Percentiles rank a stretch among this genome's conserved stretches.
Conservation (phyloP, 768 basidiomycete species). For the Mycena crocata region DNA sequence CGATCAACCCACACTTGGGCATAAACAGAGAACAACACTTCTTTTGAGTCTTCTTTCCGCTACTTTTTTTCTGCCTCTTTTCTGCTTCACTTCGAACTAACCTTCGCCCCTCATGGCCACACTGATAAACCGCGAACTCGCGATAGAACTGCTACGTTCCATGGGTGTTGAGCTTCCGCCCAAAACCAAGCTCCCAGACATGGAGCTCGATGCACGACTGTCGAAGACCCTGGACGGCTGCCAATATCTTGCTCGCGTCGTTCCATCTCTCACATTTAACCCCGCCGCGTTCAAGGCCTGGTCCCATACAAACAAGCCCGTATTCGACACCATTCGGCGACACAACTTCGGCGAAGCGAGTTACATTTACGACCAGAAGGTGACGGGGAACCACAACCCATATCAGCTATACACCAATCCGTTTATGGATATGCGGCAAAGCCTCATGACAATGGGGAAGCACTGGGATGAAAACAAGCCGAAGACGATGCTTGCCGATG, state of each 20-base stretch:
- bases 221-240: constrained; percentile 26
- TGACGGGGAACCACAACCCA: constrained; percentile 6
- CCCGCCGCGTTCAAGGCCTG: constrained; percentile 16
- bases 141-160: background rate
- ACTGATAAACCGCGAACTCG: too few species aligned
- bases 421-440: constrained; percentile 25
- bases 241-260: constrained; percentile 28
- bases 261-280: constrained; percentile 14
- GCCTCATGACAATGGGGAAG: constrained; percentile 20
- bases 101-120: too few species aligned
- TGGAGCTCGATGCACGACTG: constrained; percentile 28
- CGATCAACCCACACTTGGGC: too few species aligned
- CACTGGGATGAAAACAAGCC: background rate
- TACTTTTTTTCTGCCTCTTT: too few species aligned
- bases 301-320: constrained; percentile 10
- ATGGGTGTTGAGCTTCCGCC: constrained; percentile 23
- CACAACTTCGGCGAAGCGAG: constrained; percentile 21
- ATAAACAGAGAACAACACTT: too few species aligned
- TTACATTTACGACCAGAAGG: background rate
- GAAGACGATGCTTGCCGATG: constrained; percentile 8
- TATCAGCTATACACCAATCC: constrained; percentile 20
- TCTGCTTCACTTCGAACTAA: too few species aligned
- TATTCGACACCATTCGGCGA: constrained; percentile 9
- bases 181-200: constrained; percentile 29
- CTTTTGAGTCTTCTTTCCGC: too few species aligned